Conservation (phyloP, 352 stramenopile genomes). For the Globisporangium sylvaticum region DNA sequence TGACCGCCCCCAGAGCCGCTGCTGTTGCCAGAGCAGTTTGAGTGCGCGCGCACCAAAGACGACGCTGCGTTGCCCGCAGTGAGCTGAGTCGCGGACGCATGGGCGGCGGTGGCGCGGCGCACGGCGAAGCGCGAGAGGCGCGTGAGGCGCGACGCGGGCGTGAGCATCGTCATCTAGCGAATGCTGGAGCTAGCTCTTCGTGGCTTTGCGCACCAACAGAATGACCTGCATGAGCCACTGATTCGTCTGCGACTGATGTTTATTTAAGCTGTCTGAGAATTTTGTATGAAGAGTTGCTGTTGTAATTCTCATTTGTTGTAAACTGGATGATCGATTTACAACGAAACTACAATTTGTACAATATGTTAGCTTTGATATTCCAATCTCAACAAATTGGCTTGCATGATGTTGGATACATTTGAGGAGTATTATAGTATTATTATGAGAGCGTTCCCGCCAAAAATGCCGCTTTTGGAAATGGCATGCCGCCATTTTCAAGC, state of each 20-base stretch:
- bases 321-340: background rate
- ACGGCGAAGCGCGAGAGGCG: constrained; percentile 3
- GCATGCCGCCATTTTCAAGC: background rate
- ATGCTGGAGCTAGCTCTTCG: background rate
- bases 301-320: background rate
- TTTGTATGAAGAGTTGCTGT: background rate
- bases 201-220: constrained; percentile 8
- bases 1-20: constrained; percentile 12
- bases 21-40: constrained; percentile 22
- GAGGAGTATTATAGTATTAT: too few species aligned
- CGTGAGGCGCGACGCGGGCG: constrained; percentile 5
- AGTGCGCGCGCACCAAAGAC: constrained; percentile 22
- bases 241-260: background rate
- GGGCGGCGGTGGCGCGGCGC: background rate
- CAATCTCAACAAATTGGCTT: too few species aligned
- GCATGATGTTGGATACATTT: too few species aligned
- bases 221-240: background rate
- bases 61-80: background rate
- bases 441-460: too few species aligned
- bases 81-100: background rate
- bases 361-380: background rate
- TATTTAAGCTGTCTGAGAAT: too few species aligned
- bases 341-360: background rate
- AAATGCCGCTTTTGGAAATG: too few species aligned
- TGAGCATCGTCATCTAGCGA: constrained; percentile 8